Evolutionary conservation across 148 eudicot genomes (phyloP), one percentile per base, ranked within the genome.

Genomic region (Persicaria maculosa): DNA sequence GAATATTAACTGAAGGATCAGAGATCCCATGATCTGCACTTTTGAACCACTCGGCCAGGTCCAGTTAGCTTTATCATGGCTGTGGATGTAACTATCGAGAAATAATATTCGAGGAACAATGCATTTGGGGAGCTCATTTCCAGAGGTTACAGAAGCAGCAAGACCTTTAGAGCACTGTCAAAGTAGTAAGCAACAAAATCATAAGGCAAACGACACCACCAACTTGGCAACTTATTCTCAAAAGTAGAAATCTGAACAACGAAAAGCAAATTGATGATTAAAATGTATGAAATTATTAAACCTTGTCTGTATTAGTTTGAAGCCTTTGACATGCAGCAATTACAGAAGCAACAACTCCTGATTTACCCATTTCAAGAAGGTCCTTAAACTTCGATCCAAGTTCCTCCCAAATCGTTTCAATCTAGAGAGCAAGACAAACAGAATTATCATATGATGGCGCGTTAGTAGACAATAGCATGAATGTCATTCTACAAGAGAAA

Each of bases 311-410:
- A 75, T 83, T 74, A 74, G 84, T 86, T 62, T 88, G 90, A 71
- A 92, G 92, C 84, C 88, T 92, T 75, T 87, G 88, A 83, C 88
- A 80, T 77, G 98, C 85, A 74, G 96, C 92, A 77, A 95, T 67
- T 52, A 95, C 70, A 74, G 93, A 93, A 69, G 96, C 97, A 77
- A 92, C 84, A 82, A 95, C 98, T 47, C 98, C 98, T 67, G 92
- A 64, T 79, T 75, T 86, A 76, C 93, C 97, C 79, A 74, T 75
- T 57, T 79, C 88, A 71, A 94, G 79, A 53, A 95, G 96, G 78
- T 90, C 83, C 84, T 83, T 83, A 78, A 95, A 83, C 81, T 81
- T 87, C 31, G 89, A 67, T 50, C 90, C 92, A 77, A 95, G 91
- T 77, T 95, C 96, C 81, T 83, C 92, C 80, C 82, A 90, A 45